phyloP scores from a whole-genome alignment of 352 stramenopile species.

The Globisporangium lucens region DNA sequence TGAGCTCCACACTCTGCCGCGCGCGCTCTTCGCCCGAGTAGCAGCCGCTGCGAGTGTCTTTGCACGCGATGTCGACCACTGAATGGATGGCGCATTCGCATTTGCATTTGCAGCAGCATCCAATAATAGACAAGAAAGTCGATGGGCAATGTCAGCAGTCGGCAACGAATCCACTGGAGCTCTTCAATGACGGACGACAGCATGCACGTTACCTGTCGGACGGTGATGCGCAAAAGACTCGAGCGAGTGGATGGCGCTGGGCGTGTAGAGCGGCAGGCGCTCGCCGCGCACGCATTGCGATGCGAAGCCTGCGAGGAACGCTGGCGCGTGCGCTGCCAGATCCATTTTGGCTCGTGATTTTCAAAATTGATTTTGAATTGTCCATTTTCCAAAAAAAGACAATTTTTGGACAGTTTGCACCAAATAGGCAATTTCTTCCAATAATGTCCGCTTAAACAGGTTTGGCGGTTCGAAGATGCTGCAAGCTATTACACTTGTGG shows the following conservation, averaged over 20 bases:
- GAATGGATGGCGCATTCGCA: neutral
- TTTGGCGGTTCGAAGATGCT: neutral
- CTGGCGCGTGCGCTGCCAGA: conserved; percentile 11
- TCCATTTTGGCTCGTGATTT: conserved; percentile 1
- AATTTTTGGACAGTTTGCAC: no score
- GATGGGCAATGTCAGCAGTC: neutral
- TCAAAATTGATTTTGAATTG: no score
- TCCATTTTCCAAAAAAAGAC: no score
- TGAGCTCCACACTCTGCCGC: conserved; percentile 70
- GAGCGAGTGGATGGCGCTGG: conserved; percentile 19
- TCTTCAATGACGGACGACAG: neutral
- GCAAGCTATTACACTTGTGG: neutral
- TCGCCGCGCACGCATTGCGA: conserved; percentile 30
- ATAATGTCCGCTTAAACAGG: no score
- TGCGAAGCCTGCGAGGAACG: conserved; percentile 30
- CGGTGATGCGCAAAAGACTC: conserved; percentile 30
- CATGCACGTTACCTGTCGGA: conserved; percentile 26
- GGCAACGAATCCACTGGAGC: neutral
- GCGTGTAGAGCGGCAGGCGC: conserved; percentile 25
- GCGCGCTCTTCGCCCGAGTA: conserved; percentile 60
- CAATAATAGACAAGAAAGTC: neutral
- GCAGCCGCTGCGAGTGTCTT: conserved; percentile 32
- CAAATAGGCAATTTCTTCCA: no score
- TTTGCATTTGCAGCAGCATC: neutral
- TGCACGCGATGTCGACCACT: conserved; percentile 84